phyloP scores from a whole-genome alignment of 805 yeast species.

The Ogataea nonfermentans region DNA sequence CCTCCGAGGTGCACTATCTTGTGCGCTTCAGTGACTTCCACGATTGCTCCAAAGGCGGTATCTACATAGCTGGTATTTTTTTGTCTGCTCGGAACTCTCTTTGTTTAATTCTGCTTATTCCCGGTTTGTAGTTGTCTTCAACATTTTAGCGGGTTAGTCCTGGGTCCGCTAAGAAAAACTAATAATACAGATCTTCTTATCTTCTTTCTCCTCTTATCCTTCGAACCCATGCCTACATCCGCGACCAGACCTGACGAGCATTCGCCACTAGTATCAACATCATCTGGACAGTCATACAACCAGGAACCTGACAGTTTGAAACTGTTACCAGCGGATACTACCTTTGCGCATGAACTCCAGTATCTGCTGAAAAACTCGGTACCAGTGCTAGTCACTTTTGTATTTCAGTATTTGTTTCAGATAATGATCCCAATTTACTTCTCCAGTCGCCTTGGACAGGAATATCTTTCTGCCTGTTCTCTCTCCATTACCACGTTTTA shows the following conservation, averaged over 20 bases:
- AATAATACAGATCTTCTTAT: too few species aligned
- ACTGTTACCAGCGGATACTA: constrained; percentile 13
- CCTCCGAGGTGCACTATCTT: too few species aligned
- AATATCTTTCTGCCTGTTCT: constrained; percentile 69
- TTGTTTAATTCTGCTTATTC: too few species aligned
- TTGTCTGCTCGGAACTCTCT: too few species aligned
- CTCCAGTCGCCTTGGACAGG: constrained; percentile 65
- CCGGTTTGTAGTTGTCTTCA: too few species aligned
- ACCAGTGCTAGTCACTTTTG: constrained; percentile 65
- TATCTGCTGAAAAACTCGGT: constrained; percentile 39
- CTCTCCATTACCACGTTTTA: constrained; percentile 73
- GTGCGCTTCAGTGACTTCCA: too few species aligned
- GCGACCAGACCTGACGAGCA: neutral
- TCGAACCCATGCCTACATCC: too few species aligned
- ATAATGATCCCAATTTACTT: constrained; percentile 71
- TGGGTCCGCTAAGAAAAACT: too few species aligned
- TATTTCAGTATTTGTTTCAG: constrained; percentile 66
- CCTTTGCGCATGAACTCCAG: constrained; percentile 17
- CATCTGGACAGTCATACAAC: neutral
- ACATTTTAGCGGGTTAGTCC: too few species aligned
- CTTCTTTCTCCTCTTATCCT: too few species aligned
- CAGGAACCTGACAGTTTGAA: constrained; percentile 1
- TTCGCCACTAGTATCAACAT: neutral
- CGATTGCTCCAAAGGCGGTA: too few species aligned
- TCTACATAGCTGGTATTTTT: too few species aligned